Conservation (phyloP, 805 yeast species). For the Candida sonorensis region DNA sequence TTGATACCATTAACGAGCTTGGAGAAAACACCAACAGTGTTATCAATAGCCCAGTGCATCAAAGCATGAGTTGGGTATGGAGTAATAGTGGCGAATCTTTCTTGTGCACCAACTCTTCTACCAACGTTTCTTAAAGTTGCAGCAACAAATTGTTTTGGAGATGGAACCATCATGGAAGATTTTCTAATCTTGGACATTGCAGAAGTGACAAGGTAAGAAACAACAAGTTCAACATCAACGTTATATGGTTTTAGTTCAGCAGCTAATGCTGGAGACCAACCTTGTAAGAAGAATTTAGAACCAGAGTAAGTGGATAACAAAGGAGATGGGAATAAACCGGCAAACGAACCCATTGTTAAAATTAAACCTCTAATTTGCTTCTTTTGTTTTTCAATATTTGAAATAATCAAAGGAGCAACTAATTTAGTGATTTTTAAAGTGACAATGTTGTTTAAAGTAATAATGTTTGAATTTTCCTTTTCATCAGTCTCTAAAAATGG, state of each 20-base stretch:
- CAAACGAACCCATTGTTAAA: conserved; percentile 94
- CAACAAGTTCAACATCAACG: conserved; percentile 78
- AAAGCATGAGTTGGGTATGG: conserved; percentile 95
- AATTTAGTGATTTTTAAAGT: conserved; percentile 78
- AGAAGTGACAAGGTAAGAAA: conserved; percentile 88
- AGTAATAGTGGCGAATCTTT: conserved; percentile 75
- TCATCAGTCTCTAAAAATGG: conserved; percentile 79
- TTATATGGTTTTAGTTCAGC: conserved; percentile 66
- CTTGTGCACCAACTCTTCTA: conserved; percentile 88
- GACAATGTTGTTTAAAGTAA: conserved; percentile 79
- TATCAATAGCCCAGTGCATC: conserved; percentile 76
- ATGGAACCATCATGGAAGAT: conserved; percentile 70
- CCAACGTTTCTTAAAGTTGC: conserved; percentile 67
- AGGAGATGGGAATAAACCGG: conserved; percentile 91
- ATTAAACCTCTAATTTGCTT: conserved; percentile 61
- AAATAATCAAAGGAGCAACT: conserved; percentile 64
- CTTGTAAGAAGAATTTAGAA: conserved; percentile 89
- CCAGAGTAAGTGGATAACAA: conserved; percentile 91
- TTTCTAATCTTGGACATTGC: conserved; percentile 92
- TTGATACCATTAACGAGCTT: conserved; percentile 63
- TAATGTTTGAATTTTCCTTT: conserved; percentile 69
- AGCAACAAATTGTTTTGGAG: conserved; percentile 72
- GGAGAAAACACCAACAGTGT: conserved; percentile 77
- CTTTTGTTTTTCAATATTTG: conserved; percentile 36
- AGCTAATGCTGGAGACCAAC: conserved; percentile 85